Evolutionary conservation across 192 early-diverging fungal species (phyloP).

Genomic region (Coemansia sp.): DNA sequence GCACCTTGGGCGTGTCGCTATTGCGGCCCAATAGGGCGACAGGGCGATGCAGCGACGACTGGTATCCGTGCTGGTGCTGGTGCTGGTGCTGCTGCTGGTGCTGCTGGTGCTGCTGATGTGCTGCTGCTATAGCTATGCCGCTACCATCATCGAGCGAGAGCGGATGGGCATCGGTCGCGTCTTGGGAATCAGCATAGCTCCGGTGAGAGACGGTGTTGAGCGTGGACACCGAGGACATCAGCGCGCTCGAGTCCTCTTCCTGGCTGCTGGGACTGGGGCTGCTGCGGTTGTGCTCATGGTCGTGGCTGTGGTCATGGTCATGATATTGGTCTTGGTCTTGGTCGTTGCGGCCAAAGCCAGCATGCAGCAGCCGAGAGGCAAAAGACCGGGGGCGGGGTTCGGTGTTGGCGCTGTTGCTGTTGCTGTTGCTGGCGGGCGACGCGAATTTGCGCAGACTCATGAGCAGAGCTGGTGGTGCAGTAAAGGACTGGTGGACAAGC

Average conservation of each 20-base stretch:
- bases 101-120: too few relatives aligned
- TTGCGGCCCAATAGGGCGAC: slow-evolving; percentile 31
- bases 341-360: slow-evolving; percentile 12
- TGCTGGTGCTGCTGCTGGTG: background rate
- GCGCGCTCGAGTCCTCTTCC: background rate
- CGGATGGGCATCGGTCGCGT: too few relatives aligned
- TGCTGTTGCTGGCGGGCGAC: background rate
- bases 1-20: slow-evolving; percentile 39
- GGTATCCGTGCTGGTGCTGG: background rate
- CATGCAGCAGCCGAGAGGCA: slow-evolving; percentile 20
- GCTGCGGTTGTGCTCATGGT: background rate
- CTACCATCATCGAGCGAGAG: too few relatives aligned
- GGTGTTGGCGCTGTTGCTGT: background rate
- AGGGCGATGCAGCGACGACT: slow-evolving; percentile 15
- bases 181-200: background rate
- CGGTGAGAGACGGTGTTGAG: background rate
- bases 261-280: slow-evolving; percentile 2
- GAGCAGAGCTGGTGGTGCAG: slow-evolving; percentile 20
- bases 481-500: slow-evolving; percentile 8
- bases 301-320: too few relatives aligned
- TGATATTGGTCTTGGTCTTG: background rate
- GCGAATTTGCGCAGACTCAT: slow-evolving; percentile 36
- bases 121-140: too few relatives aligned
- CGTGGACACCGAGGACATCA: background rate
- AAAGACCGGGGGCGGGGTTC: slow-evolving; percentile 11